These are phyloP conservation scores for Phytophthora meadii DNA, from an alignment of 352 stramenopile genomes.

Conservation along the genomic window DNA sequence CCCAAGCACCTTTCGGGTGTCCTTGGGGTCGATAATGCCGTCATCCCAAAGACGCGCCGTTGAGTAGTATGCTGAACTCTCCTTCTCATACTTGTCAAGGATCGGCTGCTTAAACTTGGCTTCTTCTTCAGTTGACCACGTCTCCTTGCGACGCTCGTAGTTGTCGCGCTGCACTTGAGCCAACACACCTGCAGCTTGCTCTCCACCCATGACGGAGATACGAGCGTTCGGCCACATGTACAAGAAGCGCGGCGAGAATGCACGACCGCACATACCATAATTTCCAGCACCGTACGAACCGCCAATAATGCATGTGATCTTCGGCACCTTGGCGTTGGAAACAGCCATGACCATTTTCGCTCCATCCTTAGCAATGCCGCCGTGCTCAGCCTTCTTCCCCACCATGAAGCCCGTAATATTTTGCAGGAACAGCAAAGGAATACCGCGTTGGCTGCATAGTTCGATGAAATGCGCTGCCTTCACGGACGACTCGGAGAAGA, in stretches of 20 bases:
- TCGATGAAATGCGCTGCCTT: constrained; percentile 99
- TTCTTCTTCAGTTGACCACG: constrained; percentile 84
- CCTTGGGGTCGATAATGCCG: constrained; percentile 97
- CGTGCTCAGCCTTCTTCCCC: constrained; percentile 96
- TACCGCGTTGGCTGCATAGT: constrained; percentile 95
- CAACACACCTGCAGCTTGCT: constrained; percentile 96
- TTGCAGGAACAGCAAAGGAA: constrained; percentile 98
- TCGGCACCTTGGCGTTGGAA: constrained; percentile 94
- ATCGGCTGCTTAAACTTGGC: constrained; percentile 95
- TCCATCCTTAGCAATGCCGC: constrained; percentile 98
- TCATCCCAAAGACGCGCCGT: constrained; percentile 98
- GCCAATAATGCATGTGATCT: constrained; percentile 98
- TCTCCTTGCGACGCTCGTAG: constrained; percentile 70
- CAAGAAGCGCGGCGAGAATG: constrained; percentile 96
- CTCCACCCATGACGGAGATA: constrained; percentile 98
- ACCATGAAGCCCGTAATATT: constrained; percentile 99
- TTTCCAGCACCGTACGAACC: constrained; percentile 97
- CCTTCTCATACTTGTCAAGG: constrained; percentile 95
- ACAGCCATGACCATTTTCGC: constrained; percentile 97
- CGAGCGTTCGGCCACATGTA: constrained; percentile 98
- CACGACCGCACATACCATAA: constrained; percentile 98
- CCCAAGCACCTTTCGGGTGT: constrained; percentile 91
- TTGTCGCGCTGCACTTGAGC: constrained; percentile 95
- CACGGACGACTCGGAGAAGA: constrained; percentile 93
- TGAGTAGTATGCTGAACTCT: constrained; percentile 96